These are phyloP conservation scores for Lasiosphaeria ovina DNA, from an alignment of 495 filamentous ascomycete species.

Conservation along the genomic window DNA sequence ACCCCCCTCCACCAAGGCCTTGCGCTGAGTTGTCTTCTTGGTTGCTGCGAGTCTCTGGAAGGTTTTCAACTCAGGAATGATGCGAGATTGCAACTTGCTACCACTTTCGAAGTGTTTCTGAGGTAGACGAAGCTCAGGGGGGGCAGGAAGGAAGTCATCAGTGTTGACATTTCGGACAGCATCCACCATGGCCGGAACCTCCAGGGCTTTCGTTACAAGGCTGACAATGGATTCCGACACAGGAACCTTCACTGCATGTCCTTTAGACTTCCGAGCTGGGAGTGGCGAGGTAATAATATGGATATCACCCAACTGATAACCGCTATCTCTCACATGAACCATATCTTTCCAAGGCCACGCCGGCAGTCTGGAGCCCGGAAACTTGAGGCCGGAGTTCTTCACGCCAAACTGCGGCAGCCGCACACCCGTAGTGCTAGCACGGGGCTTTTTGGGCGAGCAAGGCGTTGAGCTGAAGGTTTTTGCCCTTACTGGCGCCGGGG, in stretches of 20 bases:
- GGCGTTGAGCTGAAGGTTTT: slow-evolving; percentile 37
- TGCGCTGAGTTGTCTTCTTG: slow-evolving; percentile 13
- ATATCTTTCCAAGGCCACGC: slow-evolving; percentile 70
- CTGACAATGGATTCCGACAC: slow-evolving; percentile 45
- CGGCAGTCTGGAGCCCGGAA: slow-evolving; percentile 59
- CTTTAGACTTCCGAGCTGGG: slow-evolving; percentile 49
- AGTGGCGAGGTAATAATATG: neutral
- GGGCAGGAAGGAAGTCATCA: slow-evolving; percentile 38
- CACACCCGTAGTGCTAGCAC: slow-evolving; percentile 15
- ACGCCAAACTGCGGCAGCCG: slow-evolving; percentile 33
- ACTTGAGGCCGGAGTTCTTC: slow-evolving; percentile 43
- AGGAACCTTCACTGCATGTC: slow-evolving; percentile 40
- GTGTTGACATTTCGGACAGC: slow-evolving; percentile 32
- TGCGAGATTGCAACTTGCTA: slow-evolving; percentile 41
- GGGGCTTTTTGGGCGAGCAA: slow-evolving; percentile 31
- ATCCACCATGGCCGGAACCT: slow-evolving; percentile 25
- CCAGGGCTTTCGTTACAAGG: slow-evolving; percentile 30
- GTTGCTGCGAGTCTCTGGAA: slow-evolving; percentile 12
- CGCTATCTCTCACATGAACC: slow-evolving; percentile 54
- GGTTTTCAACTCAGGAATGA: slow-evolving; percentile 34
- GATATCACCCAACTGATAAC: slow-evolving; percentile 4
- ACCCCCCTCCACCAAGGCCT: slow-evolving; percentile 14
- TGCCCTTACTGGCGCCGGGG: slow-evolving; percentile 16
- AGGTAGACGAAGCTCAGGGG: slow-evolving; percentile 46
- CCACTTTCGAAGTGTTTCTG: slow-evolving; percentile 50